Evolutionary conservation across 192 early-diverging fungal species (phyloP), one percentile per base, ranked within the genome.

Genomic region (Backusella circina): DNA sequence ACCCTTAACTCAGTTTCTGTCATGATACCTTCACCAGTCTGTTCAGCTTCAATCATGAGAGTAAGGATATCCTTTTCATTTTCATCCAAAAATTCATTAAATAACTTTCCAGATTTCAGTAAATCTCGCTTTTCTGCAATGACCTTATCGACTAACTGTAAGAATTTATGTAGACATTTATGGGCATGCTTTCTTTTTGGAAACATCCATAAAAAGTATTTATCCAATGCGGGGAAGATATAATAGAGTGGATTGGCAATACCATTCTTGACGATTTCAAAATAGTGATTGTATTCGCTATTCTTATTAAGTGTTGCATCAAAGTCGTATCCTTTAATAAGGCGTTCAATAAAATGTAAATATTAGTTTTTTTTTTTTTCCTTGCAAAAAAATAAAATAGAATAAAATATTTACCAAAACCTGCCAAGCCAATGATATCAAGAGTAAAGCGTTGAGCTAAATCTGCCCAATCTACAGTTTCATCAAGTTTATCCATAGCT

Each of bases 1-100:
- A 67, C 65, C 2, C 30, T 67, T 67, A 67, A 18, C 21, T 71
- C 38, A 1, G n/a, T 30, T 13, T 71, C 12, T 6, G 69, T 30
- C 26, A 71, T 30, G 9, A 23, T 26, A 28, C 69, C 69, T 23
- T 41, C 28, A 0, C 69, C 69, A 23, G 16, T 23, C 30, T 44
- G 9, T 16, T 37, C 68, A 16, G 77, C 72, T 61, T 81, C 79
- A 32, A 81, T n/a, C 75, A 78, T 78, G 0, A 81, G 30, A 13
- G 77, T 81, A 13, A 81, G 39, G 12, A 81, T 51, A 70, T 81
- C 79, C 32, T 74, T 77, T 32, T 79, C 79, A 67, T 16, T 33
- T 30, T 77, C 79, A 18, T 66, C 74, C 21, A 61, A 28, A 61
- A 28, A 61, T 28, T 23, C 23, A 61, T 61, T 61, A 10, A 28